Evolutionary conservation across 176 grass and related monocot species (phyloP).

Genomic region (Otatea glauca): DNA sequence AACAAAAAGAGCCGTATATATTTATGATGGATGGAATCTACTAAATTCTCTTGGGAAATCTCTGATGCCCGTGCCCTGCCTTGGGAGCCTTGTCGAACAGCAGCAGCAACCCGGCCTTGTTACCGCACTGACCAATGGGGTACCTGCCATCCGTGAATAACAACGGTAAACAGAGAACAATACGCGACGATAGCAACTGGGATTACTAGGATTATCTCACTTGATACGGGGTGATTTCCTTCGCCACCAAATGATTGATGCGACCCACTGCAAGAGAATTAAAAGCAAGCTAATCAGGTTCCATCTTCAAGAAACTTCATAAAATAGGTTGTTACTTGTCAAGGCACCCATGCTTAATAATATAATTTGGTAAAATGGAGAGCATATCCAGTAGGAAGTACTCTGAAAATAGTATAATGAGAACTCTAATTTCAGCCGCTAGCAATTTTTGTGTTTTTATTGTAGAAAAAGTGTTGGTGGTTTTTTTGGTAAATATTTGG

Average conservation of each 20-base stretch:
- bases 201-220: slow-evolving; percentile 48
- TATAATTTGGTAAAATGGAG: not conserved
- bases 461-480: not conserved
- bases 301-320: not conserved
- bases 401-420: not conserved
- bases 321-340: not conserved
- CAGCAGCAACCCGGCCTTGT: slow-evolving; percentile 67
- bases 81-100: slow-evolving; percentile 61
- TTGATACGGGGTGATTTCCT: slow-evolving; percentile 64
- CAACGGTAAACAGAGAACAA: not conserved
- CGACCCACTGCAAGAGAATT: slow-evolving; percentile 56
- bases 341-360: not conserved
- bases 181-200: not conserved
- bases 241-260: slow-evolving; percentile 65
- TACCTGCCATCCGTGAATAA: slow-evolving; percentile 51
- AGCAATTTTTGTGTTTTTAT: not conserved
- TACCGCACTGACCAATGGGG: slow-evolving; percentile 59
- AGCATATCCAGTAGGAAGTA: not conserved
- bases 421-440: not conserved
- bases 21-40: not conserved
- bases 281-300: slow-evolving; percentile 20
- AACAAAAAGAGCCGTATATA: slow-evolving; percentile 7
- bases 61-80: slow-evolving; percentile 57
- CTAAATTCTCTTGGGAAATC: slow-evolving; percentile 54
- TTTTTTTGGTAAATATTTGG: not conserved